These are phyloP conservation scores for Xylariaceae sp. DNA, from an alignment of 2,329 filamentous ascomycete species.

Conservation along the genomic window DNA sequence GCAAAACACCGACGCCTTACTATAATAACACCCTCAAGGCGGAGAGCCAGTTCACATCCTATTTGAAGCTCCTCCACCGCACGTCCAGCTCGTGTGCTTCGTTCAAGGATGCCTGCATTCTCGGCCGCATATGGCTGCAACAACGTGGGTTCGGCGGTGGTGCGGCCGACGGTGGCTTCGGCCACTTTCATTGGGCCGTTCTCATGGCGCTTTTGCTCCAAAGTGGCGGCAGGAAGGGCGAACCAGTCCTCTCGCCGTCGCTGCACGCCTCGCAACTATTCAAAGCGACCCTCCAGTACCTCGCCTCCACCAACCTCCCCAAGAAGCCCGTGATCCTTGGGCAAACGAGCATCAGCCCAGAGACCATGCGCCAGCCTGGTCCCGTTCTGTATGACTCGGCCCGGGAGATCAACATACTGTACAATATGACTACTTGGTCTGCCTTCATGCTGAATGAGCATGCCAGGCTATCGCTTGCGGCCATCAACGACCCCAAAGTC, in stretches of 20 bases:
- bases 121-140: constrained; percentile 83
- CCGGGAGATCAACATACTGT: constrained; percentile 74
- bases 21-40: constrained; percentile 84
- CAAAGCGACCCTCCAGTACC: constrained; percentile 86
- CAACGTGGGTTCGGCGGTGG: constrained; percentile 74
- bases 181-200: constrained; percentile 85
- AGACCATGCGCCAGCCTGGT: constrained; percentile 37
- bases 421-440: constrained; percentile 86
- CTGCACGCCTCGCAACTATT: constrained; percentile 92
- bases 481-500: constrained; percentile 66
- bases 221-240: constrained; percentile 66
- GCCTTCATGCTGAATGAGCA: constrained; percentile 68
- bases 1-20: constrained; percentile 60
- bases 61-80: constrained; percentile 70
- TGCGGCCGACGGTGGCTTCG: constrained; percentile 76
- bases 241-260: constrained; percentile 67
- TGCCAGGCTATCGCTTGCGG: constrained; percentile 66
- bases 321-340: constrained; percentile 57
- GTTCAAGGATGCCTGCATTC: constrained; percentile 77
- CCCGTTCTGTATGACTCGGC: constrained; percentile 76
- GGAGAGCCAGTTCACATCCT: constrained; percentile 66
- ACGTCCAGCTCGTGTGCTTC: constrained; percentile 62
- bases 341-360: constrained; percentile 39
- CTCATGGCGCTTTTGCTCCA: constrained; percentile 75
- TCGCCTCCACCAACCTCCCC: constrained; percentile 66